Evolutionary conservation across 129 eudicot species (phyloP), one percentile per base, ranked within the genome.

Genomic region (Oenanthe sinensis): DNA sequence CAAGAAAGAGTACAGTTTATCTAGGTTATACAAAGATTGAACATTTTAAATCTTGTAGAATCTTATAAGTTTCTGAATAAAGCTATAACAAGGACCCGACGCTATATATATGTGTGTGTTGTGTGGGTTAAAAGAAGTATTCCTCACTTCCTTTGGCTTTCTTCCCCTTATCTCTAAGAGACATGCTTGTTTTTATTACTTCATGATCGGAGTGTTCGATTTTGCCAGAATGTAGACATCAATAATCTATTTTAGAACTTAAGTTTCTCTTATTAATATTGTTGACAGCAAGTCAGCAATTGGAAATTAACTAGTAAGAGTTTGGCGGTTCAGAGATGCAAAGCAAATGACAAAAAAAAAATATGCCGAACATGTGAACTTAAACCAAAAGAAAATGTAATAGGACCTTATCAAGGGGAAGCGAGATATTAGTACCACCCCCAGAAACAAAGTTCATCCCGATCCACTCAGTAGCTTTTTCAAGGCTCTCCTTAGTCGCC

Each of bases 381-480:
- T 12, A 33, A 33, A 75, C 37, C 69, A 15, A 43, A 62, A 50
- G 46, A 71, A 83, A 33, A 33, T 33, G 36, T 83, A 75, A 40
- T 8, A 7, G 52, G 58, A 94, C 98, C 98, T 90, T 90, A 81
- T 84, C 77, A 54, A 91, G 76, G 60, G 98, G 91, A 77, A 83
- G 86, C 54, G 84, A 83, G 80, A 90, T 88, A 81, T 95, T 89
- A 69, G 98, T 95, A 76, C 90, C 94, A 81, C 96, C 97, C 68
- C 97, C 93, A 15, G 93, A 87, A 67, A 95, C 79, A 81, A 90
- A 90, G 85, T 90, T 91, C 84, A 80, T 77, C 78, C 75, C 86
- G 26, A 91, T 90, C 98, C 98, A 95, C 70, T 85, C 80, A 17
- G 79, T 83, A 71, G 84, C 97, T 11, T 88, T 87, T 75, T 86